Conservation (phyloP, 2,329 filamentous ascomycete genomes). For the Metarhizium robertsii region DNA sequence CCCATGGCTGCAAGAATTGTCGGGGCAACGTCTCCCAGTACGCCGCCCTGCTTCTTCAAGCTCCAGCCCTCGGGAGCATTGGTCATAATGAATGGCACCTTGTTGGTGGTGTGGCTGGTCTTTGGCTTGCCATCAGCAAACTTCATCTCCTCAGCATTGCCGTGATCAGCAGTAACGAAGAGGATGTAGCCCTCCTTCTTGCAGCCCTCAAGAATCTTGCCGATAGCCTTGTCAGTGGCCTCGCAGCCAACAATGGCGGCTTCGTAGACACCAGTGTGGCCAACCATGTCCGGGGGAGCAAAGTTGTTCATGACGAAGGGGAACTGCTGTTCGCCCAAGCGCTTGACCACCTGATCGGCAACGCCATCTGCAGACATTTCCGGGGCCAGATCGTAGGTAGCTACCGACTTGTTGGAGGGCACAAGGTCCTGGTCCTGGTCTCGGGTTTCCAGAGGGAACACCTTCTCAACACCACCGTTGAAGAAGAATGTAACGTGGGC, state of each 20-base stretch:
- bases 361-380: constrained; percentile 93
- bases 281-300: constrained; percentile 97
- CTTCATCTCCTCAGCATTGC: constrained; percentile 99
- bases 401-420: constrained; percentile 77
- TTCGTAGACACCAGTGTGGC: constrained; percentile 95
- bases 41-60: constrained; percentile 73
- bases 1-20: constrained; percentile 89
- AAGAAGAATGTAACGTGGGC: constrained; percentile 99
- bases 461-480: constrained; percentile 97
- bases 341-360: constrained; percentile 80
- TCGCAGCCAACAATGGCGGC: constrained; percentile 78
- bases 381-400: constrained; percentile 90
- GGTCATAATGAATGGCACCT: constrained; percentile 95
- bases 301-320: constrained; percentile 99
- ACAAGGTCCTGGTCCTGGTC: constrained; percentile 74
- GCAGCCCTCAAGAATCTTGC: constrained; percentile 84
- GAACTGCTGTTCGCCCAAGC: constrained; percentile 75
- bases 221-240: constrained; percentile 90
- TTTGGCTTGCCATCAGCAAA: constrained; percentile 92
- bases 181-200: constrained; percentile 88
- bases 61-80: constrained; percentile 88
- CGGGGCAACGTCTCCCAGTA: constrained; percentile 96
- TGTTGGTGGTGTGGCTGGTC: constrained; percentile 96
- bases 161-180: constrained; percentile 94
- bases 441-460: constrained; percentile 82